A percentile compares a stretch with the other conserved stretches of the same genome.
phyloP scores from a whole-genome alignment of 805 yeast genomes.

The Lipomyces spencermartinsiae region DNA sequence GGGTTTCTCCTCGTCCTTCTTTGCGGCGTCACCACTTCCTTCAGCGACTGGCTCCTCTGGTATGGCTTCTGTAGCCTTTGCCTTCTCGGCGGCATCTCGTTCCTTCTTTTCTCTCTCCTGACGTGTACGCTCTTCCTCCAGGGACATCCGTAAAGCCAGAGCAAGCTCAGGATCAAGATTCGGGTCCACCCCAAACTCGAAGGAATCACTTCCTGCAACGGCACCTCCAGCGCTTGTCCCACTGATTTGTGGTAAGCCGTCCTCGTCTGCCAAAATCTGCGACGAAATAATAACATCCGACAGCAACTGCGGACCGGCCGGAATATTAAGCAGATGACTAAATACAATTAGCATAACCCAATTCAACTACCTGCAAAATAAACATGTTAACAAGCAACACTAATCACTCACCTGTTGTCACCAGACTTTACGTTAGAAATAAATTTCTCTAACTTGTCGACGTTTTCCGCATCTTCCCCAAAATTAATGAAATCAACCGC shows the following conservation, averaged over 20 bases:
- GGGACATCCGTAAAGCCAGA: conserved; percentile 87
- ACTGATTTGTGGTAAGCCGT: conserved; percentile 49
- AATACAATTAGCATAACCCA: background rate
- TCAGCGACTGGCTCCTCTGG: conserved; percentile 33
- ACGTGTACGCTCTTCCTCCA: conserved; percentile 93
- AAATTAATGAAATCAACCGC: conserved; percentile 90
- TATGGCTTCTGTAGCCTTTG: conserved; percentile 22
- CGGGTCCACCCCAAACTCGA: conserved; percentile 80
- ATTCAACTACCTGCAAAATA: background rate
- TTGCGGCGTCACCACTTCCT: conserved; percentile 3
- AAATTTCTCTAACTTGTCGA: conserved; percentile 79
- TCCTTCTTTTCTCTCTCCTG: conserved; percentile 64
- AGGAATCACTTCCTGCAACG: conserved; percentile 49
- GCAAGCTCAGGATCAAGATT: conserved; percentile 97
- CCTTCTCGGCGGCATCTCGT: conserved; percentile 24
- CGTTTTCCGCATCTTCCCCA: conserved; percentile 84
- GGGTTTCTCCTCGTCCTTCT: conserved; percentile 15
- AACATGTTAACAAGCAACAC: background rate
- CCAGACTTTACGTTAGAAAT: conserved; percentile 70
- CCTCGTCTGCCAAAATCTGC: conserved; percentile 72
- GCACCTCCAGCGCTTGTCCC: conserved; percentile 55
- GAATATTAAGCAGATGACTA: conserved; percentile 81
- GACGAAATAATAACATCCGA: conserved; percentile 82
- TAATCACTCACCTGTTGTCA: conserved; percentile 54
- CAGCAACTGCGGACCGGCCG: conserved; percentile 85